Base-by-base conservation (phyloP, 805 yeast genomes). In the Dipodascopsis tothii region DNA sequence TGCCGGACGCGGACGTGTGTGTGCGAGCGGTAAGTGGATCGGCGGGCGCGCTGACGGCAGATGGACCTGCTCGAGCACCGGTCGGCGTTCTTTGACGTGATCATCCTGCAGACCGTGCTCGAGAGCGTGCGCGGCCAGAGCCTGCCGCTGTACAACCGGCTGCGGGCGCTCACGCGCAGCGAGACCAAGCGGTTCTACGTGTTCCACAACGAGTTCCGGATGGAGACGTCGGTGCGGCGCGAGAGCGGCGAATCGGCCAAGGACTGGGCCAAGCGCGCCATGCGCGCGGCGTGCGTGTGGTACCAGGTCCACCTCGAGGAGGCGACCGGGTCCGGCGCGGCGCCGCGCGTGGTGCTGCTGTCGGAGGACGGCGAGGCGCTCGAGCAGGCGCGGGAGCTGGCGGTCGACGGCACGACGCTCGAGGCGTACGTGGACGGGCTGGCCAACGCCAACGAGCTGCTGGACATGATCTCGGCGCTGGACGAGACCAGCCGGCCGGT, bases 51-150 rank as follows among this genome's bases (percentile, higher is more conserved):
- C 9, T 19, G 25, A 14, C n/a, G 3, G 9, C 18, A 45, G 49
- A 90, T 92, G 50, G 99, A 92, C 63, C 67, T 92, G 46, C 66
- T 92, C 44, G 99, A 92, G 62, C 80, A 78, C 56, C 71, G 71
- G 18, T 72, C 74, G 23, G 81, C 84, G 42, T 84, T 92, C 58
- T 81, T 73, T 57, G 97, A 92, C 64, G 95, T 88, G 16, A 81
- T 92, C 44, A 68, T 92, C n/a, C 95, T 97, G 1, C 98, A 92
- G 61, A 83, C 94, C 4, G 96, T 86, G 2, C 69, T 92, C 28
- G 96, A 94, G 55, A 97, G 92, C 63, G 95, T 90, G 6, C 77
- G 85, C 52, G 86, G 86, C 60, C 72, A 81, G 58, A 84, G 95
- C 40, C 77, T 80, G 58, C 95, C 98, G 3, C 80, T 90, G 17